A percentile compares a stretch with the other conserved stretches of the same genome.
These are phyloP conservation scores for Globisporangium spiculum DNA, from an alignment of 352 stramenopile genomes.

Conservation along the genomic window DNA sequence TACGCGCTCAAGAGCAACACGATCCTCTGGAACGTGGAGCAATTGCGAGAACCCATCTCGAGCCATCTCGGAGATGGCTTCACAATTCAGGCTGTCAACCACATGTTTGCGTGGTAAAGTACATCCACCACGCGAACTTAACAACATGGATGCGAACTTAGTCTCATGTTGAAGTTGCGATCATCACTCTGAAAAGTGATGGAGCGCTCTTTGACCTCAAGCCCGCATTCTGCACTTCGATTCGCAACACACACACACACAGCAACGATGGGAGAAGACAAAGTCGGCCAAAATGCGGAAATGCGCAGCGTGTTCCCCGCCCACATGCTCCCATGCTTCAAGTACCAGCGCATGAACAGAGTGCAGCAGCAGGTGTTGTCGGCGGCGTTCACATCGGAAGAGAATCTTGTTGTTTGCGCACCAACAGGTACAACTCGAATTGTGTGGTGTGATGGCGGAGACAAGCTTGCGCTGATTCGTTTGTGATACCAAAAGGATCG, in stretches of 20 bases:
- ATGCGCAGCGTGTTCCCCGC: conserved; percentile 34
- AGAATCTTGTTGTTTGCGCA: conserved; percentile 43
- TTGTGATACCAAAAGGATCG: conserved; percentile 23
- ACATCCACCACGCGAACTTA: not conserved
- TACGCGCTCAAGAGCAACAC: no score
- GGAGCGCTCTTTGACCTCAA: not conserved
- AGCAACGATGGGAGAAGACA: conserved; percentile 5
- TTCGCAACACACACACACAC: not conserved
- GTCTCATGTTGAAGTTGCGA: conserved; percentile 33
- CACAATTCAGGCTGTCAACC: no score
- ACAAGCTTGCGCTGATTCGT: not conserved
- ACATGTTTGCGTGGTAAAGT: no score
- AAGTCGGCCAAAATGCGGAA: not conserved
- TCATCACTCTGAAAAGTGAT: conserved; percentile 39
- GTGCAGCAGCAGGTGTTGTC: conserved; percentile 42
- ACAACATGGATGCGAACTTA: conserved; percentile 6
- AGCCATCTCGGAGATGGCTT: no score
- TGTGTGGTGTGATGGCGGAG: not conserved
- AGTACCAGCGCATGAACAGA: conserved; percentile 38
- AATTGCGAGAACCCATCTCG: no score
- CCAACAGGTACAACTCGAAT: conserved; percentile 30
- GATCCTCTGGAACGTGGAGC: no score
- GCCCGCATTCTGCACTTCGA: conserved; percentile 15
- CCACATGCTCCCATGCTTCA: conserved; percentile 39
- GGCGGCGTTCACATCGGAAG: conserved; percentile 23